Conservation (phyloP, 2,329 filamentous ascomycete genomes). For the Paramyrothecium sp. region DNA sequence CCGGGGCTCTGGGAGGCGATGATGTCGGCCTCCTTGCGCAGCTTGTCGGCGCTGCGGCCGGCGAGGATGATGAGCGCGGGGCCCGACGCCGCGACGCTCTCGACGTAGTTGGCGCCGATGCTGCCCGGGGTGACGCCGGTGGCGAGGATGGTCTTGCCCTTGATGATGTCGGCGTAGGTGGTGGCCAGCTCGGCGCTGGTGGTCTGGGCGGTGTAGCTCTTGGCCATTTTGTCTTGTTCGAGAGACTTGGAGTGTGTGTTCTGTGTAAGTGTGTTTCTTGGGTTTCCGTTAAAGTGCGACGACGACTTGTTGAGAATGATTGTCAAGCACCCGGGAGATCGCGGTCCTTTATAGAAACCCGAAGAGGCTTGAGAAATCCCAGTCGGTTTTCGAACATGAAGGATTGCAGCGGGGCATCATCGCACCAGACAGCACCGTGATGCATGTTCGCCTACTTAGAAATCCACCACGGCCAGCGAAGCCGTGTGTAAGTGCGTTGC, state of each 20-base stretch:
- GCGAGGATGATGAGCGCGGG: constrained; percentile 43
- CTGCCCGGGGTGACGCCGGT: constrained; percentile 40
- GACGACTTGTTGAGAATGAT: not conserved
- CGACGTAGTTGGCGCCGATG: constrained; percentile 35
- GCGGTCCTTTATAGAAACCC: not conserved
- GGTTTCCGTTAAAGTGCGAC: not conserved
- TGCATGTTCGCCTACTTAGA: too few relatives aligned
- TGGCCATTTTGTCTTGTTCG: not conserved
- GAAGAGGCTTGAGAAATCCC: too few relatives aligned
- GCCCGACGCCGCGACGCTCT: constrained; percentile 34
- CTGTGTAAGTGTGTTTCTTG: not conserved
- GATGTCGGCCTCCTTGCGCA: constrained; percentile 33
- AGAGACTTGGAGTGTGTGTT: not conserved
- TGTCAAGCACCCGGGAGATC: not conserved
- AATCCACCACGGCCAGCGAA: too few relatives aligned
- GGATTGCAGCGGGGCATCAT: too few relatives aligned
- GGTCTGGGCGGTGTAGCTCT: constrained; percentile 2
- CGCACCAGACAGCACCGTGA: too few relatives aligned
- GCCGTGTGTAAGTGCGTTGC: too few relatives aligned
- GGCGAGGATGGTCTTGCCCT: constrained; percentile 35
- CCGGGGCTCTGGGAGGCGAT: constrained; percentile 28
- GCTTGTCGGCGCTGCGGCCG: constrained; percentile 40
- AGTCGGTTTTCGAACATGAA: too few relatives aligned
- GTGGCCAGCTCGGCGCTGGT: constrained; percentile 24
- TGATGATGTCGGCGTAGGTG: constrained; percentile 28